Percentiles rank a stretch among this genome's conserved stretches.
Evolutionary conservation across 768 basidiomycete species (phyloP).

Genomic region (Gautieria morchelliformis): DNA sequence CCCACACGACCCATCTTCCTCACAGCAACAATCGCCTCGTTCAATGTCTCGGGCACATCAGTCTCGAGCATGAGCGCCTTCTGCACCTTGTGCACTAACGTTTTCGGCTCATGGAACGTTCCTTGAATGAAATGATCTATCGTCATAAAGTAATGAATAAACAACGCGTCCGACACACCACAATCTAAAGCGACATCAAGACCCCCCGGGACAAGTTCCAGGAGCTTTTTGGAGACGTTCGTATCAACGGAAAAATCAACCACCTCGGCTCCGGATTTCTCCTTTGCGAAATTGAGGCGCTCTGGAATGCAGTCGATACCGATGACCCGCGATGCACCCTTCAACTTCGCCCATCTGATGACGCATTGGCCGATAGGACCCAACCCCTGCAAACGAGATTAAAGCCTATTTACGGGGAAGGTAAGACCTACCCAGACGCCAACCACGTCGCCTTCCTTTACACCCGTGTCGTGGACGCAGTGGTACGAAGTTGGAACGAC

Average conservation of each 20-base stretch:
- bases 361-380: constrained; percentile 60
- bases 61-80: constrained; percentile 69
- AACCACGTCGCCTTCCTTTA: constrained; percentile 62
- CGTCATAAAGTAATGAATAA: background rate
- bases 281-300: constrained; percentile 37
- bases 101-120: constrained; percentile 67
- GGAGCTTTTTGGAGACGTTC: constrained; percentile 42
- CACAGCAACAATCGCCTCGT: constrained; percentile 39
- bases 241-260: constrained; percentile 42
- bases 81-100: constrained; percentile 53
- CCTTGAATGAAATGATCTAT: constrained; percentile 17
- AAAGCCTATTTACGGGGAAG: background rate
- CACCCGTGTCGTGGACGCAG: constrained; percentile 60
- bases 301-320: constrained; percentile 55
- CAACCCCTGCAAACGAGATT: constrained; percentile 33
- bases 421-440: constrained; percentile 50
- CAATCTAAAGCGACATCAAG: constrained; percentile 56
- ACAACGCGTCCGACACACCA: constrained; percentile 15
- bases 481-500: constrained; percentile 70
- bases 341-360: constrained; percentile 51
- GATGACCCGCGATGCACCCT: constrained; percentile 63
- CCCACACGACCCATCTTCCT: constrained; percentile 52
- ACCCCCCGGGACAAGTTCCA: constrained; percentile 53
- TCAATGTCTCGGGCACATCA: constrained; percentile 55
- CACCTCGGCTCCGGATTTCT: constrained; percentile 39